Base-by-base conservation (phyloP, 1,139 yeast genomes). In the Debaryomyces coudertii region DNA sequence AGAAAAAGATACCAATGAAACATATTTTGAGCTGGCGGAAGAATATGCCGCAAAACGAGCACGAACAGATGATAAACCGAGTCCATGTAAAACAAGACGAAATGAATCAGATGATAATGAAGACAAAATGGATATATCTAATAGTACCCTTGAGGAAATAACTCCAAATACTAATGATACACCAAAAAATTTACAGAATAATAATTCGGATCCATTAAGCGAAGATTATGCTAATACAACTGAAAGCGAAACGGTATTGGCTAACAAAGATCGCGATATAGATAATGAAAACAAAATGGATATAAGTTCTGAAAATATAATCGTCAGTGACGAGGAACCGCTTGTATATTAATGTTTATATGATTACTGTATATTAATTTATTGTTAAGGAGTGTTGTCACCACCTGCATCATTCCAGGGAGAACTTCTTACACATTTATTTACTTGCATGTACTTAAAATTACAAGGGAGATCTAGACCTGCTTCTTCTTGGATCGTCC, bases 381-480 rank as follows among this genome's bases (percentile, higher is more conserved):
- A 33, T 18, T 16, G 5, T 33, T 5, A 15, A 2, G 7, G 14
- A 22, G n/a, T 7, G 7, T 9, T 31, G n/a, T n/a, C 22, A 20
- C 22, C 36, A 33, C n/a, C 24, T 33, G 12, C 25, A 33, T 14
- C 15, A 20, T 9, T 11, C 9, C 36, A 12, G 11, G 16, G n/a
- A n/a, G 16, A 18, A 18, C 24, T 33, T 33, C 24, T 33, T 15
- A 33, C 11, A n/a, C 18, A 4, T 18, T 15, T 5, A 36, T n/a
- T n/a, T 23, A 35, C 31, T 25, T 23, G 14, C 24, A 30, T 28
- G 9, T 36, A 28, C 4, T 27, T 24, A 23, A 33, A 18, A n/a
- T 41, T 46, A 49, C 46, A 43, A 41, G 14, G 55, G 57, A 9
- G 57, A 53, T 45, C 62, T 53, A 11, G 56, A 48, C 37, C 62